Percentiles rank a stretch among this genome's conserved stretches.
phyloP scores from a whole-genome alignment of 768 basidiomycete genomes.

The Glaciozyma antarctica region DNA sequence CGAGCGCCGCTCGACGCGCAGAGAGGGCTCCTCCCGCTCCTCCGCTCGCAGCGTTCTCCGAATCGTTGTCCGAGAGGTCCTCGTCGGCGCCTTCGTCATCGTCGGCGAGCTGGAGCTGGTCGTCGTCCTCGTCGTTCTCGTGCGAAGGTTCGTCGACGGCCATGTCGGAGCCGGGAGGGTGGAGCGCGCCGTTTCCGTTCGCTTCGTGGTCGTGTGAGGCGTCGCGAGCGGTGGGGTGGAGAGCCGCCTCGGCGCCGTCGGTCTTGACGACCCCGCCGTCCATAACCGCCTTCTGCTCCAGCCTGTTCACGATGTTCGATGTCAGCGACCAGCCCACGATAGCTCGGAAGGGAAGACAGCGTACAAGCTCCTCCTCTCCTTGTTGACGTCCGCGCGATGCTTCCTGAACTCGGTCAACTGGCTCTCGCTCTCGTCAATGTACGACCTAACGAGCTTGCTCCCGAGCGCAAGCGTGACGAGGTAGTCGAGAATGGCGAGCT shows the following conservation, averaged over 20 bases:
- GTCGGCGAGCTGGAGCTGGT: slow-evolving; percentile 22
- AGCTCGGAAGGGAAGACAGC: slow-evolving; percentile 37
- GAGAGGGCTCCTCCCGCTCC: neutral
- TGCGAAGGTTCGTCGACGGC: neutral
- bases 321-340: neutral
- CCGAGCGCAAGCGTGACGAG: slow-evolving; percentile 82
- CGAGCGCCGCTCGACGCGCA: slow-evolving; percentile 6
- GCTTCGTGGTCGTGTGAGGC: slow-evolving; percentile 6
- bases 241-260: neutral
- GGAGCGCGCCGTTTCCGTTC: neutral
- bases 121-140: slow-evolving; percentile 17
- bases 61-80: slow-evolving; percentile 6
- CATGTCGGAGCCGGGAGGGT: slow-evolving; percentile 3
- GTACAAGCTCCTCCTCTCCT: slow-evolving; percentile 77
- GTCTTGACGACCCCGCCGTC: slow-evolving; percentile 31
- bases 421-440: slow-evolving; percentile 84
- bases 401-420: slow-evolving; percentile 85
- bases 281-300: slow-evolving; percentile 37
- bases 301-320: slow-evolving; percentile 21
- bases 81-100: slow-evolving; percentile 16
- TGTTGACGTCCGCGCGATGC: slow-evolving; percentile 89
- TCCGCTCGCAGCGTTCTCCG: slow-evolving; percentile 11
- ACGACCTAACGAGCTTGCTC: slow-evolving; percentile 73
- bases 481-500: slow-evolving; percentile 75
- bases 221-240: neutral